These are phyloP conservation scores for Aspergillus sp. DNA, from an alignment of 2,329 filamentous ascomycete genomes.

Conservation along the genomic window DNA sequence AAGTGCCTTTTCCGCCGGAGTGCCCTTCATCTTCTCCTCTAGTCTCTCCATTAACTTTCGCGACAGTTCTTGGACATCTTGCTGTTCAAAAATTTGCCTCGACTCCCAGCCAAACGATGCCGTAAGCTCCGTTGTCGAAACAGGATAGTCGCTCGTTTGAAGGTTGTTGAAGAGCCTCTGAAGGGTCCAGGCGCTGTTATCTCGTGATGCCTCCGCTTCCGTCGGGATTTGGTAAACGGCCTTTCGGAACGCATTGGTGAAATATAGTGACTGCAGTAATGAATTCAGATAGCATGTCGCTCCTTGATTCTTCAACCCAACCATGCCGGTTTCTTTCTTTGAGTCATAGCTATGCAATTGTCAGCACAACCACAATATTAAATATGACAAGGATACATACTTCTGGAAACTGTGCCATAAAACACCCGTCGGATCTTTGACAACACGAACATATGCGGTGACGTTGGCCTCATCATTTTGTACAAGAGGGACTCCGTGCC, in stretches of 20 bases:
- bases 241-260: slow-evolving; percentile 91
- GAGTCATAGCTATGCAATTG: slow-evolving; percentile 73
- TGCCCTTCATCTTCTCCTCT: slow-evolving; percentile 98
- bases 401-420: slow-evolving; percentile 50
- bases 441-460: slow-evolving; percentile 50
- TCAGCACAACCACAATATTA: slow-evolving; percentile 31
- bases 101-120: slow-evolving; percentile 98
- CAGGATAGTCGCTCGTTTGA: slow-evolving; percentile 79
- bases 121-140: slow-evolving; percentile 89
- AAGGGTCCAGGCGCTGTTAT: slow-evolving; percentile 89
- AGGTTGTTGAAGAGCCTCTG: slow-evolving; percentile 94
- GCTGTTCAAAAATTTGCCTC: slow-evolving; percentile 95
- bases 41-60: slow-evolving; percentile 96
- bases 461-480: slow-evolving; percentile 49
- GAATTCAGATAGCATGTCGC: slow-evolving; percentile 89
- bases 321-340: slow-evolving; percentile 98
- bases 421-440: slow-evolving; percentile 51
- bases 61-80: slow-evolving; percentile 96
- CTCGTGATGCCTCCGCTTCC: slow-evolving; percentile 73
- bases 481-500: slow-evolving; percentile 57
- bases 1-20: slow-evolving; percentile 82
- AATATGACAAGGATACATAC: slow-evolving; percentile 25
- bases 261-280: slow-evolving; percentile 78
- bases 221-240: slow-evolving; percentile 97
- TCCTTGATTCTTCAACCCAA: slow-evolving; percentile 94